A percentile compares a stretch with the other conserved stretches of the same genome.
These are phyloP conservation scores for Solanum chacoense DNA, from an alignment of 305 asterid species.

Conservation along the genomic window DNA sequence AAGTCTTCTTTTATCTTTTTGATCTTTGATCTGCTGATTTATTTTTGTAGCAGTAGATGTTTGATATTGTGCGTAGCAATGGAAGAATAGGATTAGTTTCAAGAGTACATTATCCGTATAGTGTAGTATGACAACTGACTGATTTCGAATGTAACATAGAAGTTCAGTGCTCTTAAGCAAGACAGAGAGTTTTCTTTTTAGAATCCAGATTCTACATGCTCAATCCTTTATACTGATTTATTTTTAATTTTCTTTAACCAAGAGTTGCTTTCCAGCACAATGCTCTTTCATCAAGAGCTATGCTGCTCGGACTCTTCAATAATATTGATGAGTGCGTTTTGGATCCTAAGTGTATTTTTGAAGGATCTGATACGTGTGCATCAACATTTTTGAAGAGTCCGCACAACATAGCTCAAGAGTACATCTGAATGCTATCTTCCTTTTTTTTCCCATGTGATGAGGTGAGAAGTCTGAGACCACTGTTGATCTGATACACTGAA, in stretches of 20 bases:
- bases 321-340: neutral
- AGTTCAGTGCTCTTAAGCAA: neutral
- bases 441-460: neutral
- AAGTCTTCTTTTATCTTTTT: neutral
- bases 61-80: neutral
- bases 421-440: neutral
- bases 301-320: neutral
- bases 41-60: neutral
- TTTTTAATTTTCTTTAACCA: neutral
- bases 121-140: neutral
- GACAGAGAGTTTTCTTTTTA: neutral
- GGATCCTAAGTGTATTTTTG: neutral
- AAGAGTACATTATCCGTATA: neutral
- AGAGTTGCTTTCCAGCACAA: neutral
- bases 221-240: neutral
- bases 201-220: neutral
- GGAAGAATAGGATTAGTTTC: neutral
- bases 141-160: neutral
- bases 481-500: neutral
- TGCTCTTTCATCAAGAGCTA: neutral
- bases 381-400: neutral
- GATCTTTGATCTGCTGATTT: neutral
- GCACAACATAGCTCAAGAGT: neutral
- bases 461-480: neutral
- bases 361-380: neutral